A percentile compares a stretch with the other conserved stretches of the same genome.
Conservation (phyloP, 2,329 filamentous ascomycete genomes). For the Trichoderma atroviride region DNA sequence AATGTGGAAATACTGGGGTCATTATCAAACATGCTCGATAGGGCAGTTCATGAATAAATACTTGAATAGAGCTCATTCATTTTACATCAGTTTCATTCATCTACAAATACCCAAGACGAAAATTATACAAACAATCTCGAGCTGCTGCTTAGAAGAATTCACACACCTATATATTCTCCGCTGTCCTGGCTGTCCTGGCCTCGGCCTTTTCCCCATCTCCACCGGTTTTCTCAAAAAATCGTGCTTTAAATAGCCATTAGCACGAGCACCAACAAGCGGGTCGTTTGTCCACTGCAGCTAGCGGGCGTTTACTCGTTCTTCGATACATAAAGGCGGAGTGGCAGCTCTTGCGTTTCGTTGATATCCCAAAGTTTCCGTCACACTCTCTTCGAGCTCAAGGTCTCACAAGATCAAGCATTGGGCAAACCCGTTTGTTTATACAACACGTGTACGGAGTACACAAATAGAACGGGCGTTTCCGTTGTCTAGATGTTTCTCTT, state of each 20-base stretch:
- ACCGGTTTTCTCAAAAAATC: background rate
- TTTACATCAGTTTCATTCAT: background rate
- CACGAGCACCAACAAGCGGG: slow-evolving; percentile 7
- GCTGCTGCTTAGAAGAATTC: background rate
- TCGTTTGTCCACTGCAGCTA: background rate
- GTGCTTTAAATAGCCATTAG: background rate
- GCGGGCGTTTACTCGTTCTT: slow-evolving; percentile 7
- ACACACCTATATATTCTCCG: background rate
- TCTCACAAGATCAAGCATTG: background rate
- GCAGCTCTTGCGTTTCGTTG: background rate
- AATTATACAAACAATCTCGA: background rate
- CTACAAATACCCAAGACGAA: background rate
- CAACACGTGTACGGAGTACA: background rate
- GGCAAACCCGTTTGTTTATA: background rate
- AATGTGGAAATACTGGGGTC: background rate
- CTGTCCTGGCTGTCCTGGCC: background rate
- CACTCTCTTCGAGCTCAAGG: background rate
- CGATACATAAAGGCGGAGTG: slow-evolving; percentile 13
- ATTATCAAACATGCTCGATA: background rate
- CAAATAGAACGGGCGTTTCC: background rate
- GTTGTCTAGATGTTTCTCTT: background rate
- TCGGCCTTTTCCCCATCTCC: background rate
- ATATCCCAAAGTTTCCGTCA: background rate
- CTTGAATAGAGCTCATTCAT: background rate
- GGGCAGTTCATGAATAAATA: background rate